Conservation (phyloP, 768 basidiomycete genomes). For the Mycena belliarum region DNA sequence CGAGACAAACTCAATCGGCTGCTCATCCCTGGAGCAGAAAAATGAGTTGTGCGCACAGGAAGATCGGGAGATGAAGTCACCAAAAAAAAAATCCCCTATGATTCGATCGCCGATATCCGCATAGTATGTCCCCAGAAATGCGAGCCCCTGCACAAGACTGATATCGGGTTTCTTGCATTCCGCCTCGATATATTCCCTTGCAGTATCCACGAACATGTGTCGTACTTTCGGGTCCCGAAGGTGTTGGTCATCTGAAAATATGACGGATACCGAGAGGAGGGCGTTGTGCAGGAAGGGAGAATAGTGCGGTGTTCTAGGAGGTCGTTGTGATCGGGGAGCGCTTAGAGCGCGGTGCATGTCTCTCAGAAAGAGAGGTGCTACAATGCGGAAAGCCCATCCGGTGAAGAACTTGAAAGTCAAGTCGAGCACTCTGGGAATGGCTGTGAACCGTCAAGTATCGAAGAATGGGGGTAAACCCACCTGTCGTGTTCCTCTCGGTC, state of each 20-base stretch:
- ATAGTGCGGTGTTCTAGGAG: constrained; percentile 41
- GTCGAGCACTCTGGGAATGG: constrained; percentile 32
- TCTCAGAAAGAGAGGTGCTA: constrained; percentile 40
- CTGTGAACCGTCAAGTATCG: not conserved
- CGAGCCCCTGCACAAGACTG: constrained; percentile 24
- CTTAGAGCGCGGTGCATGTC: constrained; percentile 42
- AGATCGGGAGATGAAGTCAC: not conserved
- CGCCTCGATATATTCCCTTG: constrained; percentile 16
- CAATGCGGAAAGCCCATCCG: constrained; percentile 40
- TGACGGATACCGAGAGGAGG: constrained; percentile 30
- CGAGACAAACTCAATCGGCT: constrained; percentile 10
- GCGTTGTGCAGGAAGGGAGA: constrained; percentile 57
- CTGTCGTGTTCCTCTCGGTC: constrained; percentile 22
- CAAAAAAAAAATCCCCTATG: constrained; percentile 23
- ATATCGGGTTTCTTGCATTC: constrained; percentile 23
- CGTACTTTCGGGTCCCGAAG: constrained; percentile 19
- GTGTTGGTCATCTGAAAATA: constrained; percentile 23
- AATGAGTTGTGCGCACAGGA: not conserved
- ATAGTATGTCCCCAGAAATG: constrained; percentile 24
- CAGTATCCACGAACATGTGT: constrained; percentile 14
- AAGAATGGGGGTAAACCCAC: not conserved
- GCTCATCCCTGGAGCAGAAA: constrained; percentile 9
- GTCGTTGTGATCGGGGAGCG: constrained; percentile 23
- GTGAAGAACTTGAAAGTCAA: constrained; percentile 42
- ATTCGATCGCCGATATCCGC: constrained; percentile 20